phyloP scores from a whole-genome alignment of 2,329 filamentous ascomycete genomes.

The Epichloe typhina region DNA sequence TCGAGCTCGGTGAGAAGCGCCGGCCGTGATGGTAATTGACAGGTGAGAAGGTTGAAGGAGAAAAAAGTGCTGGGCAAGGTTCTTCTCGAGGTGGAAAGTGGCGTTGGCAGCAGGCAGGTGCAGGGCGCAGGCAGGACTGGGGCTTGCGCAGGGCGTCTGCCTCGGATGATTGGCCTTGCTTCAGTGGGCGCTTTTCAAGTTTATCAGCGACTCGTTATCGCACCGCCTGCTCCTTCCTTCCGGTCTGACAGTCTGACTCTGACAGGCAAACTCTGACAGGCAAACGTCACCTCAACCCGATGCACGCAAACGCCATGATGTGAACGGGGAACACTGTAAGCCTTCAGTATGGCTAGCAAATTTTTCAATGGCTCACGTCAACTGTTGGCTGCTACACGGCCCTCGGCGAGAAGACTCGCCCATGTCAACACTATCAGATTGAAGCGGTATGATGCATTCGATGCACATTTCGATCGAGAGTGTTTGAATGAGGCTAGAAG shows the following conservation, averaged over 20 bases:
- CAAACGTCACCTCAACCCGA: background rate
- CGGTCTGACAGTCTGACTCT: too few relatives aligned
- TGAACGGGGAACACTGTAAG: background rate
- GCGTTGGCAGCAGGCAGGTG: background rate
- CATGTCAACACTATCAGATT: slow-evolving; percentile 8
- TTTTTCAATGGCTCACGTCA: background rate
- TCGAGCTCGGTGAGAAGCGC: background rate
- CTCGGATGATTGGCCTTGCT: background rate
- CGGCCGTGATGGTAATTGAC: background rate
- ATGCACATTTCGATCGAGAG: slow-evolving; percentile 35
- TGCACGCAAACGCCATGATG: background rate
- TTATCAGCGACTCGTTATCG: background rate
- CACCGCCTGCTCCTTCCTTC: too few relatives aligned
- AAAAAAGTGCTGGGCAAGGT: slow-evolving; percentile 3
- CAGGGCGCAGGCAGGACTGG: too few relatives aligned
- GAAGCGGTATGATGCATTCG: slow-evolving; percentile 34
- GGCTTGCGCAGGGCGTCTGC: too few relatives aligned
- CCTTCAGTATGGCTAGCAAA: background rate
- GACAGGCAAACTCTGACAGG: too few relatives aligned
- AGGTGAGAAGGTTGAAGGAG: slow-evolving; percentile 2
- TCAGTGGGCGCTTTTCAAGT: background rate
- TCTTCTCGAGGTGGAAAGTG: slow-evolving; percentile 1
- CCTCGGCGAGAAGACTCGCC: background rate
- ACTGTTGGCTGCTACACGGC: background rate
- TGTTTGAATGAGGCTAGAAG: slow-evolving; percentile 36